Evolutionary conservation across 805 yeast genomes (phyloP), one percentile per base, ranked within the genome.

Genomic region (Zygoascus tannicola): DNA sequence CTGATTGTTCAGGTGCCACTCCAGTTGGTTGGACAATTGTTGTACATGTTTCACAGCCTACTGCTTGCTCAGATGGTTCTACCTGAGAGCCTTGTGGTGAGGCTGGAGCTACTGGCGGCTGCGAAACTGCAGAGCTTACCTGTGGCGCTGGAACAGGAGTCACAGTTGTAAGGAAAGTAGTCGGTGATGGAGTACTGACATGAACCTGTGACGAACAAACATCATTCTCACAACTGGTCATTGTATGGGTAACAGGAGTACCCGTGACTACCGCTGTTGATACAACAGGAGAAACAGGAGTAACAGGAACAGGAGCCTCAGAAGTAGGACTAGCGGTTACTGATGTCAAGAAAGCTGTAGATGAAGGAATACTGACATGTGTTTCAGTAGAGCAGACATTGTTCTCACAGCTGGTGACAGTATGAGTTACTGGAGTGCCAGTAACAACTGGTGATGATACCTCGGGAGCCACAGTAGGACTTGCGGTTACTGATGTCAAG

Each of bases 211-310:
- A 30, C 4, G 19, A 15, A 32, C 44, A 40, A 15, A 15, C 21
- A 15, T 10, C 35, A 3, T 33, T 22, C 5, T 23, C 20, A 23
- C 38, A 34, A 15, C 37, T 40, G 16, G 44, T 40, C 14, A 33
- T 16, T 18, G 44, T 21, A 4, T 5, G 20, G 5, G 44, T 15
- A 4, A 34, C 32, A 20, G 44, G 38, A 33, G 35, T 26, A 4
- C 40, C 35, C 32, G 38, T 26, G 8, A 32, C 22, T 4, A 18
- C 14, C 16, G 23, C 18, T 19, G 23, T 20, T 19, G 38, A 21
- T 16, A 26, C 14, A n/a, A n/a, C n/a, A n/a, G n/a, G n/a, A n/a
- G n/a, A n/a, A n/a, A n/a, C n/a, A 32, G 43, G 43, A 18, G 38
- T 21, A 20, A 19, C 23, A 40, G 44, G 19, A 21, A 26, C 32